Conservation (phyloP, 1,284 basidiomycete species). For the Pulchroboletus neoregius region DNA sequence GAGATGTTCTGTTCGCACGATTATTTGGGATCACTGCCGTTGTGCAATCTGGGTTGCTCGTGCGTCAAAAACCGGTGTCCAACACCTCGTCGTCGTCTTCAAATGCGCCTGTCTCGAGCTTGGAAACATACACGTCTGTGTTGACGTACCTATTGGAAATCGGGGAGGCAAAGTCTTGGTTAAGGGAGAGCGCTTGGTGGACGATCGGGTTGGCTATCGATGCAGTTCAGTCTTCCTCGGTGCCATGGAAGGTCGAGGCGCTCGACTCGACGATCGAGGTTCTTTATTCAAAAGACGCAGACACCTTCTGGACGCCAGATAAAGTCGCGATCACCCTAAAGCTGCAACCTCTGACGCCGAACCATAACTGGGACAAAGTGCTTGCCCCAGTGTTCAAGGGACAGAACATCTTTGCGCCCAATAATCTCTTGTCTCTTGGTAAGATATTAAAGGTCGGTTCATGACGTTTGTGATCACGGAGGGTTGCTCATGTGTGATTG, state of each 20-base stretch:
- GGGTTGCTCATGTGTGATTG: slow-evolving; percentile 7
- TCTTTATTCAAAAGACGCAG: slow-evolving; percentile 39
- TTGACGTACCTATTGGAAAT: slow-evolving; percentile 65
- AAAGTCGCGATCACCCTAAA: slow-evolving; percentile 80
- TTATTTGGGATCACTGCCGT: slow-evolving; percentile 86
- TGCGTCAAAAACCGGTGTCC: slow-evolving; percentile 52
- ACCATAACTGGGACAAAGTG: slow-evolving; percentile 67
- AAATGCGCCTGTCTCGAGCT: slow-evolving; percentile 49
- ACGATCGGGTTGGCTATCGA: slow-evolving; percentile 65
- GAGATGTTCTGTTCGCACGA: slow-evolving; percentile 89
- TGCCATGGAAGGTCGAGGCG: slow-evolving; percentile 73
- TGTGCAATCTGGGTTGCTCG: slow-evolving; percentile 77
- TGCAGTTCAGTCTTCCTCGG: slow-evolving; percentile 52
- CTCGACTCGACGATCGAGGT: slow-evolving; percentile 48
- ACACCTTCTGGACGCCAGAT: slow-evolving; percentile 72
- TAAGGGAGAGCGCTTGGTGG: slow-evolving; percentile 92
- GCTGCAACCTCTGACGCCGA: slow-evolving; percentile 57
- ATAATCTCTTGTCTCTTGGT: slow-evolving; percentile 74
- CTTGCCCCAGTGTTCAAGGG: slow-evolving; percentile 79
- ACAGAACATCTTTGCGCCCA: slow-evolving; percentile 58
- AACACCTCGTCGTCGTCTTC: slow-evolving; percentile 52
- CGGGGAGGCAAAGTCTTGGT: slow-evolving; percentile 85
- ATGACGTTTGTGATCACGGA: neutral
- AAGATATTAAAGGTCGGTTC: slow-evolving; percentile 69
- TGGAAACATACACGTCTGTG: slow-evolving; percentile 61